Percentiles rank a stretch among this genome's conserved stretches.
These are phyloP conservation scores for Alternaria arborescens DNA, from an alignment of 2,329 filamentous ascomycete genomes.

Conservation along the genomic window DNA sequence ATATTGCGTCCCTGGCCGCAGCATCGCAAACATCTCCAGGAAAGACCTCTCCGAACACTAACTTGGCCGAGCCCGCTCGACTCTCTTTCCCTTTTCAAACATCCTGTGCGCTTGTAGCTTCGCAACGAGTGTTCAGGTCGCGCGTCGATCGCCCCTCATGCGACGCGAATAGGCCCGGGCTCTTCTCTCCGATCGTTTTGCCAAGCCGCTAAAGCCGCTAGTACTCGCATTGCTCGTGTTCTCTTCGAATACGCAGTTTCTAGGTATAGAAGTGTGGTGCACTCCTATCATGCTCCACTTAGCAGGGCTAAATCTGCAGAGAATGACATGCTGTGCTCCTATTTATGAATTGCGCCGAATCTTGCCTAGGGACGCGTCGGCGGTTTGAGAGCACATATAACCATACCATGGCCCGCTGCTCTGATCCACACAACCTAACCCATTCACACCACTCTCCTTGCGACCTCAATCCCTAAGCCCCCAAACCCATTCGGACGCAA, in stretches of 20 bases:
- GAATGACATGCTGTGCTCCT: background rate
- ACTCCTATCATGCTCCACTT: background rate
- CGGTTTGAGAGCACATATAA: background rate
- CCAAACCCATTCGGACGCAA: background rate
- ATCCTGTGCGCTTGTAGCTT: background rate
- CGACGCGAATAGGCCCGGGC: background rate
- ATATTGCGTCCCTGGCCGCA: background rate
- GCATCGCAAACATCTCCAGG: slow-evolving; percentile 5
- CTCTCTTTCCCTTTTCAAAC: background rate
- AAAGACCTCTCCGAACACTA: background rate
- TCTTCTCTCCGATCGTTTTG: background rate
- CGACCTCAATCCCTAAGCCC: background rate
- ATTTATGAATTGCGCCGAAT: background rate
- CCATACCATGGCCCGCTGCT: background rate
- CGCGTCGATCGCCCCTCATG: background rate
- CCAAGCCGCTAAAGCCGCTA: background rate
- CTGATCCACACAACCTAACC: background rate
- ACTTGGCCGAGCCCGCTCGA: background rate
- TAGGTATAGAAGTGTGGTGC: background rate
- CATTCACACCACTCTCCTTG: background rate
- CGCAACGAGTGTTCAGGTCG: background rate
- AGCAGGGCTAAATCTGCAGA: background rate
- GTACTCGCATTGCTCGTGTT: background rate
- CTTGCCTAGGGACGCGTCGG: background rate
- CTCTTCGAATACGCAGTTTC: background rate